Conservation (phyloP, 441 rosid species). For the Daphne laureola region DNA sequence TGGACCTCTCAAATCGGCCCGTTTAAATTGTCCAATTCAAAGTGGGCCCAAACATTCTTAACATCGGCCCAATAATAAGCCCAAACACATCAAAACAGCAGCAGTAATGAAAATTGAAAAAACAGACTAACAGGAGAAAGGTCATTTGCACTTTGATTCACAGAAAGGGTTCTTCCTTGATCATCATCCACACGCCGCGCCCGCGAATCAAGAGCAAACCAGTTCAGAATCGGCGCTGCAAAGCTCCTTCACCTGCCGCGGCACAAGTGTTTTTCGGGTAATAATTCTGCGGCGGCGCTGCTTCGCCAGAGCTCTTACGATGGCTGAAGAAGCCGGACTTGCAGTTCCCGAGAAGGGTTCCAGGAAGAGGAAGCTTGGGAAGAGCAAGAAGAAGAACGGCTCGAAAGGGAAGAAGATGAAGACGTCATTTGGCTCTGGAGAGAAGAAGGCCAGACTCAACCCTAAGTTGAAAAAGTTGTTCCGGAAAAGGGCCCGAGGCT, state of each 20-base stretch:
- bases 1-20: too few relatives aligned
- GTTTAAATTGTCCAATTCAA: too few relatives aligned
- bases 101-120: background rate
- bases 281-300: too few relatives aligned
- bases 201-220: too few relatives aligned
- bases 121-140: background rate
- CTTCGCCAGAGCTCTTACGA: slow-evolving; percentile 4
- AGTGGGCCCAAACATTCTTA: too few relatives aligned
- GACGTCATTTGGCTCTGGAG: slow-evolving; percentile 29
- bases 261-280: too few relatives aligned
- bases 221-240: too few relatives aligned
- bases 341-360: slow-evolving; percentile 21
- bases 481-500: slow-evolving; percentile 69
- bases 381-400: slow-evolving; percentile 28
- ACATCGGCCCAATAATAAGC: too few relatives aligned
- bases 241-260: too few relatives aligned
- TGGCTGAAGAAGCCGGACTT: slow-evolving; percentile 36
- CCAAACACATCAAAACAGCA: background rate
- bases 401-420: slow-evolving; percentile 38
- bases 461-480: slow-evolving; percentile 51
- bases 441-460: slow-evolving; percentile 39
- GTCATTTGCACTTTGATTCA: too few relatives aligned
- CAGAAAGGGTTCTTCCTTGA: too few relatives aligned
- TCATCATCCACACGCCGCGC: too few relatives aligned
- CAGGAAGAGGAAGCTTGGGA: slow-evolving; percentile 45